Conservation (phyloP, 129 eudicot species). For the Lonicera japonica region DNA sequence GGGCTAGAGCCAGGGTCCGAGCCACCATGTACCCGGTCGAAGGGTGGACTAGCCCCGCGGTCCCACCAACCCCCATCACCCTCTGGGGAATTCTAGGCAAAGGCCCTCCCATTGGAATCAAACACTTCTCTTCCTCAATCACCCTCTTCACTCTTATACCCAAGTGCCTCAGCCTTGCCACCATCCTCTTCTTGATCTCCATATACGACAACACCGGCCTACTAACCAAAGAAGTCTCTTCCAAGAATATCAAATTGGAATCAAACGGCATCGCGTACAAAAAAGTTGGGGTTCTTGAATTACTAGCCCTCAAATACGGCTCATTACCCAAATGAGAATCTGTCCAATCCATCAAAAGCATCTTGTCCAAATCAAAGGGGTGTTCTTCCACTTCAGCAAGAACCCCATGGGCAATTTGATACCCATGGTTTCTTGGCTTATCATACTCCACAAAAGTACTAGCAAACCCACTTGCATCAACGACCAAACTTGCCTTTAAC, state of each 20-base stretch:
- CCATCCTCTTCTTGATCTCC: constrained; percentile 64
- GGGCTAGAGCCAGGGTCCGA: constrained; percentile 47
- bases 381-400: constrained; percentile 68
- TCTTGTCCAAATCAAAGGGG: constrained; percentile 78
- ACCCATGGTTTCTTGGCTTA: constrained; percentile 76
- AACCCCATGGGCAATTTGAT: constrained; percentile 81
- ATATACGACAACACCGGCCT: constrained; percentile 55
- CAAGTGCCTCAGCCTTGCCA: constrained; percentile 65
- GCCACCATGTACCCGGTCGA: constrained; percentile 86
- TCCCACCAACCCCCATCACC: constrained; percentile 72
- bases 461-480: constrained; percentile 77
- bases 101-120: constrained; percentile 91
- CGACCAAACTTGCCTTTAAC: constrained; percentile 54
- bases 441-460: constrained; percentile 63
- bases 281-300: constrained; percentile 53
- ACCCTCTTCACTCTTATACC: constrained; percentile 59
- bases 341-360: constrained; percentile 88
- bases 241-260: constrained; percentile 57
- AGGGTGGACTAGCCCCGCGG: constrained; percentile 74
- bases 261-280: constrained; percentile 80
- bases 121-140: constrained; percentile 69
- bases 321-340: constrained; percentile 81
- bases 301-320: constrained; percentile 45
- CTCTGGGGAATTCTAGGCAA: constrained; percentile 60
- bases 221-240: constrained; percentile 75